phyloP scores from a whole-genome alignment of 768 basidiomycete species.

The Boletales sp. region DNA sequence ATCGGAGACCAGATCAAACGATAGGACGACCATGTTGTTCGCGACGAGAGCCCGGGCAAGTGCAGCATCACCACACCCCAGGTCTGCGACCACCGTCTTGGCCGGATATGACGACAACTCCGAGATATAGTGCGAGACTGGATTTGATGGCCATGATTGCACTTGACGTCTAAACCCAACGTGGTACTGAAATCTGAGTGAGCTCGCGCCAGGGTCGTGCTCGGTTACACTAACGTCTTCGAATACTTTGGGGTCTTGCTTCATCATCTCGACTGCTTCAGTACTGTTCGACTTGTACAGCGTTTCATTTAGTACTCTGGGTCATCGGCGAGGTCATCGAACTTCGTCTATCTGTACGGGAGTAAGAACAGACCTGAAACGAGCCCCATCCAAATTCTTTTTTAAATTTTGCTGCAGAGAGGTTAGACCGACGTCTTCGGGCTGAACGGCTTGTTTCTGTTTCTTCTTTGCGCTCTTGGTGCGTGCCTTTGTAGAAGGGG shows the following conservation, averaged over 20 bases:
- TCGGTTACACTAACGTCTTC: conserved; percentile 58
- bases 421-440: conserved; percentile 46
- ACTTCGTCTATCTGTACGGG: not conserved
- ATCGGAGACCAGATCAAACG: conserved; percentile 79
- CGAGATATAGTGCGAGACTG: conserved; percentile 78
- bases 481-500: not conserved
- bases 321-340: conserved; percentile 5
- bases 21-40: conserved; percentile 65
- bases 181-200: conserved; percentile 69
- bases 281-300: conserved; percentile 84
- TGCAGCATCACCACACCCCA: conserved; percentile 94
- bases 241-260: conserved; percentile 74
- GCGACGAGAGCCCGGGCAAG: conserved; percentile 73
- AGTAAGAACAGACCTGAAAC: conserved; percentile 58
- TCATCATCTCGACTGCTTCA: conserved; percentile 78
- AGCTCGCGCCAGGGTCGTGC: conserved; percentile 5
- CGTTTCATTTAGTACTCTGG: conserved; percentile 86
- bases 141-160: conserved; percentile 90
- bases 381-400: conserved; percentile 78
- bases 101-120: conserved; percentile 59
- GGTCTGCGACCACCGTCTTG: conserved; percentile 79
- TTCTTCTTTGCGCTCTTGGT: conserved; percentile 20
- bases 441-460: conserved; percentile 15
- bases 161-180: conserved; percentile 89
- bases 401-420: conserved; percentile 75